These are phyloP conservation scores for Thinopyrum elongatum DNA, from an alignment of 176 grass and related monocot genomes.

Conservation along the genomic window DNA sequence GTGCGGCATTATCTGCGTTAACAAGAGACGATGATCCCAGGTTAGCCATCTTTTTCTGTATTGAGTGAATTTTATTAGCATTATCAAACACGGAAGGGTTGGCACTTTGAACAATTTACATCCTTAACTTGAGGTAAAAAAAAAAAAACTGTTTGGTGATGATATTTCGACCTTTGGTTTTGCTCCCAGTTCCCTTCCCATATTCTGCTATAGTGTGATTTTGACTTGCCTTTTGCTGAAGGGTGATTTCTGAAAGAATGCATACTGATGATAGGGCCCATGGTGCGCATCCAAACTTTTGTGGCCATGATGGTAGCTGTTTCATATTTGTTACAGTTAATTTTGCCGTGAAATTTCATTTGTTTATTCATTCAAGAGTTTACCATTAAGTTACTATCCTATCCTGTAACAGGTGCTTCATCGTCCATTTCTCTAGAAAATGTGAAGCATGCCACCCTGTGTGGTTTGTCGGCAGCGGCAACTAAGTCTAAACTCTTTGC, in stretches of 20 bases:
- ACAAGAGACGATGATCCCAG: conserved; percentile 78
- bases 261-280: conserved; percentile 49
- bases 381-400: conserved; percentile 7
- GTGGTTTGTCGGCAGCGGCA: conserved; percentile 79
- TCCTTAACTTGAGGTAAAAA: background rate
- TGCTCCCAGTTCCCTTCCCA: conserved; percentile 8
- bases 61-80: conserved; percentile 5
- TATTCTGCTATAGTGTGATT: conserved; percentile 6
- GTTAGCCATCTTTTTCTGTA: conserved; percentile 42
- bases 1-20: conserved; percentile 70
- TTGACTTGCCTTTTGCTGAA: conserved; percentile 46
- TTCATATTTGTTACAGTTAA: conserved; percentile 5
- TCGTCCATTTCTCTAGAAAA: conserved; percentile 53
- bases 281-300: conserved; percentile 42
- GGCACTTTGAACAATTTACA: background rate
- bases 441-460: conserved; percentile 63
- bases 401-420: conserved; percentile 39
- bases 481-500: conserved; percentile 95
- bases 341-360: background rate
- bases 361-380: conserved; percentile 21
- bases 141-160: background rate
- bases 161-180: background rate
- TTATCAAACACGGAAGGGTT: conserved; percentile 9
- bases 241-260: conserved; percentile 56
- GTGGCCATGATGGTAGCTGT: conserved; percentile 50